Evolutionary conservation across 176 grass and related monocot species (phyloP), one percentile per base, ranked within the genome.

Genomic region (Oryza australiensis): DNA sequence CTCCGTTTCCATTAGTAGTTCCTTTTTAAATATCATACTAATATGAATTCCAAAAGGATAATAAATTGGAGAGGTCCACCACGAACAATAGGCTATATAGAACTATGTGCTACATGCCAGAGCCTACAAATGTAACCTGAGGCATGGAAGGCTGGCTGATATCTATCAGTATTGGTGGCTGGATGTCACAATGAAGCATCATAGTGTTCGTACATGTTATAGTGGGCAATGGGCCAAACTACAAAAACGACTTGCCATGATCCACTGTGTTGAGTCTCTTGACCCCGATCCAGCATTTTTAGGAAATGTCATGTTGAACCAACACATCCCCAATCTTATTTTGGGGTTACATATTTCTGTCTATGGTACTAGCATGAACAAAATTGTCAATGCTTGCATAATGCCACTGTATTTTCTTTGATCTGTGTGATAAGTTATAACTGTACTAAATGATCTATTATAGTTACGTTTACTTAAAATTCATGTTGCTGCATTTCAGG

Each of bases 401-500:
- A 57, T n/a, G 22, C 20, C n/a, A n/a, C 7, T 60, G 65, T 30
- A 4, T 55, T 55, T 55, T 55, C 51, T 55, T n/a, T 55, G 51
- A 48, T 48, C 51, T 9, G 1, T n/a, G 51, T 3, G 20, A 7
- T 60, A 12, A 43, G 24, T 34, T 43, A 69, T 70, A 42, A 41
- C 64, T 70, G 18, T 8, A 62, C 42, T 41, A 40, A 43, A 15
- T 77, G 20, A 2, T 68, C 20, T 77, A 18, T 15, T 85, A 20
- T 41, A n/a, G 18, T 72, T 74, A 15, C 11, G 18, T 70, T 43
- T 55, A 55, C 51, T 55, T 82, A 14, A 22, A 40, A 34, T 71
- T 10, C 29, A 27, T 69, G 16, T 9, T 67, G 51, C 7, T 22
- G 48, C 55, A 27, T 84, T 74, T 78, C 78, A 92, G 92, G 84